Evolutionary conservation across 2,329 filamentous ascomycete species (phyloP), one percentile per base, ranked within the genome.

Genomic region (Ophiocordyceps sinensis): DNA sequence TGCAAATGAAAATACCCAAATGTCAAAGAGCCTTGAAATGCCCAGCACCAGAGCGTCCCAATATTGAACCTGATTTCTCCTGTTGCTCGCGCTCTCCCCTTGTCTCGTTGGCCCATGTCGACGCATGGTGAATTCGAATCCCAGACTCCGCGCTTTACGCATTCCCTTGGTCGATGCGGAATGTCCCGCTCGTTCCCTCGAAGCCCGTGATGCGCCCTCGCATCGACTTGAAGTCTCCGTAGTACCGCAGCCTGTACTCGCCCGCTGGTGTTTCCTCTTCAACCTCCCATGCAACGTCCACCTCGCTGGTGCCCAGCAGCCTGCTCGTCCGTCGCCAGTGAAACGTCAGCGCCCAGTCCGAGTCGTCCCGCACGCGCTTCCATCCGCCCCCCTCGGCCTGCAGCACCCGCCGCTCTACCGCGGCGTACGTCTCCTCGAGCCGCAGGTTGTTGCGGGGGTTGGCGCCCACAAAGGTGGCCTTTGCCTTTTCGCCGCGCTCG

Each of bases 381-480:
- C 88, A 94, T 2, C 49, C 50, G 23, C 44, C 46, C 11, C 45
- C 46, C 10, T 53, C 50, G 17, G 40, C 43, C 14, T 4, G 28
- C 3, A 38, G 47, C 15, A 37, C 30, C 2, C 52, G 42, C 37
- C 49, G 48, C 65, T 95, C 86, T 0, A 94, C 74, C 0, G 81
- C 75, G 0, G 82, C 82, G 54, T 80, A 94, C 0, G 82, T 94
- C 12, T 70, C 71, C 54, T 85, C 87, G 1, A 86, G 74, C 3
- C 78, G 74, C 36, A 94, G 70, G 46, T 93, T 82, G 58, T 94
- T 95, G 39, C 88, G 73, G 9, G 88, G 88, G 53, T 94, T 94
- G 4, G 87, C 87, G 15, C 83, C 88, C 1, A 87, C 73, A 56
- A 95, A 95, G 0, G 67, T 77, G 0, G 73, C 83, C 5, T 62